Evolutionary conservation across 2,329 filamentous ascomycete species (phyloP).

Genomic region (Capronia coronata): DNA sequence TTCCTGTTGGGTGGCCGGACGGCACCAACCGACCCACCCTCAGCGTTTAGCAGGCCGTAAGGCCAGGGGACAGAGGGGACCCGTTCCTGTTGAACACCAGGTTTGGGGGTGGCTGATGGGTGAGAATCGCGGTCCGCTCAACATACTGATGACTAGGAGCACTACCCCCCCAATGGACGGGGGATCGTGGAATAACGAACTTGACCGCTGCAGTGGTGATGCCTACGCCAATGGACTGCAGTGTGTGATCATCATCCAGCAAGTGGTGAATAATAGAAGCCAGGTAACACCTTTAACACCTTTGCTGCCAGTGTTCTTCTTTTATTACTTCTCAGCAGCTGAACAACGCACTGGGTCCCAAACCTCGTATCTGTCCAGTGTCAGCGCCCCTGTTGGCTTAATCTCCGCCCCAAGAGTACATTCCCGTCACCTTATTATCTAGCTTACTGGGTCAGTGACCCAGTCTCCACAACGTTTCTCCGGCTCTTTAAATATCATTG

Average conservation of each 20-base stretch:
- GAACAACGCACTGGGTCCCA: conserved; percentile 3
- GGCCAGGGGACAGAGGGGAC: background rate
- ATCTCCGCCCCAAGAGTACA: conserved; percentile 9
- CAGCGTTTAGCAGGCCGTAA: background rate
- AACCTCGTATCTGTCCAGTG: background rate
- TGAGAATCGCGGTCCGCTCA: conserved; percentile 6
- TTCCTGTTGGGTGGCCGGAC: conserved; percentile 3
- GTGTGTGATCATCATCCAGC: too few species aligned
- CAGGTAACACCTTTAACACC: too few species aligned
- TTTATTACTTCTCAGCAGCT: background rate
- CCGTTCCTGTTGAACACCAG: background rate
- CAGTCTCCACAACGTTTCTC: too few species aligned
- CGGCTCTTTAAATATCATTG: conserved; percentile 1
- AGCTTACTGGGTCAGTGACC: too few species aligned
- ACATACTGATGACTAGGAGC: conserved; percentile 6
- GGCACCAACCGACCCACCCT: background rate
- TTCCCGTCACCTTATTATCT: background rate
- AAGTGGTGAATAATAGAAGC: too few species aligned
- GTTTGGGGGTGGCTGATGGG: background rate
- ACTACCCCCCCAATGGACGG: conserved; percentile 6
- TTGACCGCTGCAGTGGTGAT: background rate
- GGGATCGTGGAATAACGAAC: background rate
- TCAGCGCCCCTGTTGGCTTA: background rate
- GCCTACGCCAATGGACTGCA: conserved; percentile 6
- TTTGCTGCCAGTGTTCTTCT: background rate